Percentiles rank a stretch among this genome's conserved stretches.
phyloP scores from a whole-genome alignment of 257 asterid genomes.

The Asclepias syriaca region DNA sequence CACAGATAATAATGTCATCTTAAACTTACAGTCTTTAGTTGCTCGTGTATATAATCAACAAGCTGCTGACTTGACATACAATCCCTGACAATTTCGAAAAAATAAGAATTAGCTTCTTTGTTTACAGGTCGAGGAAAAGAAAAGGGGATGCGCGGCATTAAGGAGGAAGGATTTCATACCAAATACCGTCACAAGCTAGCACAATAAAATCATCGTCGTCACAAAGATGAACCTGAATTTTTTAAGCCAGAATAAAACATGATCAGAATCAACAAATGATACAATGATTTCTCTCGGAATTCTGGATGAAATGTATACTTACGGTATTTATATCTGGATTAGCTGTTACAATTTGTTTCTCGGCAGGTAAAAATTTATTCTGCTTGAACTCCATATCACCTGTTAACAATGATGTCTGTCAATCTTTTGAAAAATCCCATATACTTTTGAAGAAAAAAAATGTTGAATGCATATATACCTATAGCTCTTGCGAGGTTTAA shows the following conservation, averaged over 20 bases:
- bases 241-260: slow-evolving; percentile 3
- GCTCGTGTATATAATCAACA: slow-evolving; percentile 80
- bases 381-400: slow-evolving; percentile 99
- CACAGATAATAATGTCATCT: neutral
- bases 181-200: slow-evolving; percentile 96
- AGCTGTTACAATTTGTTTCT: slow-evolving; percentile 89
- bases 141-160: neutral
- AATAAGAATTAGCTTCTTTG: neutral
- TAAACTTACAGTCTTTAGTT: slow-evolving; percentile 67
- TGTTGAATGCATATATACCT: slow-evolving; percentile 30
- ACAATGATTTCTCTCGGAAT: neutral
- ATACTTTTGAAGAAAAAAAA: neutral
- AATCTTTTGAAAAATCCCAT: neutral
- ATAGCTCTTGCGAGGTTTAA: slow-evolving; percentile 94
- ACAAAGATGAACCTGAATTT: slow-evolving; percentile 76
- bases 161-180: slow-evolving; percentile 42
- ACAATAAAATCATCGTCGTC: slow-evolving; percentile 84
- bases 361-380: slow-evolving; percentile 85
- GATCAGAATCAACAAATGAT: neutral
- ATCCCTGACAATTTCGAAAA: slow-evolving; percentile 50
- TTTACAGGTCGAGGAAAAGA: neutral
- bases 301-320: slow-evolving; percentile 23
- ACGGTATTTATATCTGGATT: slow-evolving; percentile 84
- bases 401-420: slow-evolving; percentile 16
- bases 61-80: slow-evolving; percentile 98